Base-by-base conservation (phyloP, 495 filamentous ascomycete species). In the Penicillium verhagenii region DNA sequence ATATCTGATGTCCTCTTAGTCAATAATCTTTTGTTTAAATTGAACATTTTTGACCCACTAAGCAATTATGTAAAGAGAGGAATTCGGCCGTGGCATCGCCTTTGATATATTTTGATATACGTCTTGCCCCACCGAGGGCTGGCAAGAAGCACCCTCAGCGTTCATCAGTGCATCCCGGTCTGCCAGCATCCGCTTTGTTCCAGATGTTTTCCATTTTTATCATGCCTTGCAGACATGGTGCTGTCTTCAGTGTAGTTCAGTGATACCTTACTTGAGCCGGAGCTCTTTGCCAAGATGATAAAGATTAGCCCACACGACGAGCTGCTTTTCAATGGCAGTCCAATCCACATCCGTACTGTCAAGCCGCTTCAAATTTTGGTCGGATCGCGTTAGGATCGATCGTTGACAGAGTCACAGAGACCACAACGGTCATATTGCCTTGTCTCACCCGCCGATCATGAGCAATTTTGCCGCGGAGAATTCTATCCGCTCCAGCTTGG, bases 341-440 rank as follows among this genome's bases (percentile, higher is more conserved):
- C 48, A 65, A 29, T 60, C 44, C 20, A 64, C 60, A 28, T 61
- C 45, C n/a, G 54, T 53, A 16, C 52, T 2, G 3, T 66, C 43
- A 52, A 62, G 64, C 0, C 47, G 43, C n/a, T n/a, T n/a, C n/a
- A n/a, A n/a, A n/a, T n/a, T 40, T 68, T 60, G 9, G 20, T 62
- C 19, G 66, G 57, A 47, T 68, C 55, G 11, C 55, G 52, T 48
- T 65, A 39, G 20, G 52, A 54, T 10, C 55, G 54, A 55, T 70
- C 46, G 44, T 60, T 64, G n/a, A 66, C 59, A 18, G 50, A 58
- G 7, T n/a, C n/a, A n/a, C n/a, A n/a, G n/a, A n/a, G n/a, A 64
- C 51, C 2, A 56, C 47, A 26, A 65, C 48, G 6, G 35, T 39
- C 16, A 47, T 67, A 21, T 70, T 44, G 39, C 68, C 62, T 20